Base-by-base conservation (phyloP, 805 yeast genomes). In the Teunomyces cretensis region DNA sequence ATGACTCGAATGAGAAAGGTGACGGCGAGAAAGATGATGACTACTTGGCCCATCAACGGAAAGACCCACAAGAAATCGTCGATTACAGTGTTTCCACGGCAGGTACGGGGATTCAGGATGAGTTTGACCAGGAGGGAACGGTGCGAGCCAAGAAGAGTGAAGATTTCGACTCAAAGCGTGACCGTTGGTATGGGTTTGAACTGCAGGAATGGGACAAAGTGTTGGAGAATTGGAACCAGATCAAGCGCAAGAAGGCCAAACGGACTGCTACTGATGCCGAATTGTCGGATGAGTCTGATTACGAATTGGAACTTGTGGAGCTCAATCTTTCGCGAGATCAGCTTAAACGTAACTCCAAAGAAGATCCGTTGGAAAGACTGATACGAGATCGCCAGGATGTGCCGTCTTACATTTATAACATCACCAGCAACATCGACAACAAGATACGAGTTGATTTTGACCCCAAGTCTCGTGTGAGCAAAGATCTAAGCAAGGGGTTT, bases 141-240 rank as follows among this genome's bases (percentile, higher is more conserved):
- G 32, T 38, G 9, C 17, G 24, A n/a, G 47, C 38, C 39, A 63
- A 52, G 38, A 62, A 56, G 40, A 65, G 57, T 2, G 67, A 63
- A 22, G 77, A 75, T 38, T 88, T 82, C 75, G 95, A 86, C 55
- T 76, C 83, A 9, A 84, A 83, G 50, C 67, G 90, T 47, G 96
- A 88, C 62, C 71, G 88, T 47, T 88, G 94, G 96, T 85, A 78
- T 57, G 96, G 96, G 0, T 86, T 80, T 58, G 82, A 84, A 38
- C 73, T 79, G 1, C 68, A 71, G 9, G 88, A 85, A 43, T 87
- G 86, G 68, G 76, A 74, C 39, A 65, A 72, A 9, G 75, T 78
- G 26, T 53, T 81, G 5, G 59, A 64, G 42, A 67, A 67, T 38
- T 79, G 85, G 79, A 69, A 67, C 49, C 48, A 52, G 30, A 40